Percentiles rank a stretch among this genome's conserved stretches.
Evolutionary conservation across 257 asterid genomes (phyloP).

Genomic region (Ophiorrhiza pumila): DNA sequence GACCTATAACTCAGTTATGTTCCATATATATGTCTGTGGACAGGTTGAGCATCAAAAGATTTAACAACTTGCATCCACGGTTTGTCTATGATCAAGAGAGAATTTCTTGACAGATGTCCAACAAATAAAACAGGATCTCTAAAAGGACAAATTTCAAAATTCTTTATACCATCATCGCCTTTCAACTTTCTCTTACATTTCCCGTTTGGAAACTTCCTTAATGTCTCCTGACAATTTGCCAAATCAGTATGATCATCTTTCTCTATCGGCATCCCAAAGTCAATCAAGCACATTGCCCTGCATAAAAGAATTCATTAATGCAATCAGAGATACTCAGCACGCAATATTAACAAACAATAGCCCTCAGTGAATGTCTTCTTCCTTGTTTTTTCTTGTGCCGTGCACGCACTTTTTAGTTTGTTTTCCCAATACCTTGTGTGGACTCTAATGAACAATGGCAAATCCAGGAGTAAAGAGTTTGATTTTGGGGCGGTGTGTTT

Average conservation of each 20-base stretch:
- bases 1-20: constrained; percentile 32
- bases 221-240: constrained; percentile 36
- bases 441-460: background rate
- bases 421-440: background rate
- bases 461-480: too few relatives aligned
- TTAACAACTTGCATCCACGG: constrained; percentile 78
- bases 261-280: constrained; percentile 75
- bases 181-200: constrained; percentile 56
- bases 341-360: background rate
- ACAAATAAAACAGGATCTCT: constrained; percentile 83
- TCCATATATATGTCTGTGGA: constrained; percentile 91
- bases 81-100: constrained; percentile 82
- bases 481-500: too few relatives aligned
- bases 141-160: constrained; percentile 63
- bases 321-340: background rate
- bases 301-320: constrained; percentile 8
- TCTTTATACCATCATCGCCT: constrained; percentile 44
- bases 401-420: too few relatives aligned
- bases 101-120: constrained; percentile 79
- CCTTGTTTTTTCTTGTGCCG: background rate
- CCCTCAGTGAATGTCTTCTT: background rate
- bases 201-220: constrained; percentile 47
- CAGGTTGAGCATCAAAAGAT: constrained; percentile 71
- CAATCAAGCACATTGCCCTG: constrained; percentile 88
- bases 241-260: constrained; percentile 44